phyloP scores from a whole-genome alignment of 495 filamentous ascomycete species.

The Talaromyces adpressus region DNA sequence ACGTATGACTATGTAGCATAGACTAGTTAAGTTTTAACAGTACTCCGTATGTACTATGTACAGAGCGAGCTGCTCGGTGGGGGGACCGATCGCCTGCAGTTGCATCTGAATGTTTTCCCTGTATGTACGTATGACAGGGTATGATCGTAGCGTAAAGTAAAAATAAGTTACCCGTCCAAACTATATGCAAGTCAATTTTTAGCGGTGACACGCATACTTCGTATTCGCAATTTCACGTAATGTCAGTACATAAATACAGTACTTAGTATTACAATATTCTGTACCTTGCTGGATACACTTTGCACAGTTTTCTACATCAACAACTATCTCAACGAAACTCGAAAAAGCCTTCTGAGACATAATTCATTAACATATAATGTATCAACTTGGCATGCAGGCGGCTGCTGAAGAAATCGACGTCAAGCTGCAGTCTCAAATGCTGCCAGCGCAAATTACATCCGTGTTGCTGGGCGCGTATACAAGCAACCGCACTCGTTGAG shows the following conservation, averaged over 20 bases:
- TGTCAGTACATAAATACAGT: background rate
- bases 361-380: background rate
- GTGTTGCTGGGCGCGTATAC: conserved; percentile 4
- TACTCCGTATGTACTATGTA: background rate
- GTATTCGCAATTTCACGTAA: background rate
- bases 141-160: conserved; percentile 1
- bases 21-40: background rate
- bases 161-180: background rate
- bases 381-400: conserved; percentile 1
- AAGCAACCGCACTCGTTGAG: conserved; percentile 2
- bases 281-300: background rate
- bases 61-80: background rate
- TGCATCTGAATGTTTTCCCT: conserved; percentile 4
- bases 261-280: background rate
- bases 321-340: background rate
- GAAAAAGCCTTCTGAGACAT: background rate
- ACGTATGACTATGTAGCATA: background rate
- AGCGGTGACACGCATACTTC: background rate
- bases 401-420: conserved; percentile 5
- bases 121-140: background rate
- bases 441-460: background rate
- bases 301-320: background rate
- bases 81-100: conserved; percentile 7
- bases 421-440: conserved; percentile 1
- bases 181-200: background rate